phyloP scores from a whole-genome alignment of 768 basidiomycete genomes.

The Phylloporus arenicola region DNA sequence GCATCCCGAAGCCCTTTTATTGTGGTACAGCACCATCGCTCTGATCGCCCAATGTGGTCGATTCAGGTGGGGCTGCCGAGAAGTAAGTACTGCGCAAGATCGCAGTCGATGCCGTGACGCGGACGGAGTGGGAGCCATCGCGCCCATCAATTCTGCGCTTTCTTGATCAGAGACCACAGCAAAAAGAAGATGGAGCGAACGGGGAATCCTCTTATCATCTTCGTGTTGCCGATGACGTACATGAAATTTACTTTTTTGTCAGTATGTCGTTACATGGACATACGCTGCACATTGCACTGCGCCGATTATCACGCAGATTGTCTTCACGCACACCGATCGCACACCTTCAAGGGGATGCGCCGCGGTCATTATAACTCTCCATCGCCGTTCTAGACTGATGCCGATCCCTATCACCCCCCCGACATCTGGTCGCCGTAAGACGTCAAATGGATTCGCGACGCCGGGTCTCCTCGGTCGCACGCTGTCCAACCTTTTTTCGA shows the following conservation, averaged over 20 bases:
- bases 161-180: not conserved
- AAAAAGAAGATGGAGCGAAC: not conserved
- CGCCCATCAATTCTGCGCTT: not conserved
- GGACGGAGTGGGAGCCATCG: not conserved
- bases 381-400: not conserved
- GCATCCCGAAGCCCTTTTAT: not conserved
- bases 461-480: too few species aligned
- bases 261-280: not conserved
- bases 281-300: too few species aligned
- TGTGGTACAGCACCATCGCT: too few species aligned
- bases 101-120: constrained; percentile 13
- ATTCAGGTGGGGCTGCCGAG: constrained; percentile 1
- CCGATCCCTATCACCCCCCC: not conserved
- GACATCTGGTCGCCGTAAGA: too few species aligned
- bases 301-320: not conserved
- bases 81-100: constrained; percentile 12
- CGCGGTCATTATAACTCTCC: too few species aligned
- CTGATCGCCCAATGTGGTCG: constrained; percentile 13
- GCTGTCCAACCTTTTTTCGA: too few species aligned
- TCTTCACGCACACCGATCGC: too few species aligned
- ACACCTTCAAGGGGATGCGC: too few species aligned
- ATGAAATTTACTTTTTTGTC: not conserved
- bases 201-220: not conserved
- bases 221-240: too few species aligned
- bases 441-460: too few species aligned